Evolutionary conservation across 2,329 filamentous ascomycete species (phyloP).

Genomic region (Paraphaeosphaeria minitans): DNA sequence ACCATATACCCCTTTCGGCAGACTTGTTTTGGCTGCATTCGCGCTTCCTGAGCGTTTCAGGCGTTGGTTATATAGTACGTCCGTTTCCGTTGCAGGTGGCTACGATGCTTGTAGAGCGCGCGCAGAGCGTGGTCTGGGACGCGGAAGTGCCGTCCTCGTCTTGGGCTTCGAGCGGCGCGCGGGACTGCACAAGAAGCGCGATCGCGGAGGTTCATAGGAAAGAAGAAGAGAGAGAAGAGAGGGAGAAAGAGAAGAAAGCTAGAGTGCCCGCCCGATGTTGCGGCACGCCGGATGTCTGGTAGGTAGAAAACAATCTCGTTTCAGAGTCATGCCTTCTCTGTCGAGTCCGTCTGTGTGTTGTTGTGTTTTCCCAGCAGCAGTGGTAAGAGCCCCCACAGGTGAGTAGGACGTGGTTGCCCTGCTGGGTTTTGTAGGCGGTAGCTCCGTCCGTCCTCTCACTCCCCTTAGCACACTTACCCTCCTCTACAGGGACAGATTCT

Average conservation of each 20-base stretch:
- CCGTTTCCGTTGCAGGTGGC: conserved; percentile 25
- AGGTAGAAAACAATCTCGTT: conserved; percentile 12
- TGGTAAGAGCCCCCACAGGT: not conserved
- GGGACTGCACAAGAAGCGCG: not conserved
- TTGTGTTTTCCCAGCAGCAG: not conserved
- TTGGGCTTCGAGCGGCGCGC: not conserved
- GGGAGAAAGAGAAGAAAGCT: not conserved
- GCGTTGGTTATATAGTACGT: conserved; percentile 22
- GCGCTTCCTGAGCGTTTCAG: conserved; percentile 13
- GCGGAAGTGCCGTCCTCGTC: not conserved
- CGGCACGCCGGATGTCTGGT: not conserved
- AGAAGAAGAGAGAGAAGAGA: not conserved
- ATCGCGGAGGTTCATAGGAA: not conserved
- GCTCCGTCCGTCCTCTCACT: not conserved
- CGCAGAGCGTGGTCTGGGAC: not conserved
- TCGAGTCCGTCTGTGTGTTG: not conserved
- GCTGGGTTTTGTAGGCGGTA: not conserved
- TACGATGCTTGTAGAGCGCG: conserved; percentile 24
- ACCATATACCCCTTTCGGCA: conserved; percentile 41
- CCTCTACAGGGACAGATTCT: conserved; percentile 6
- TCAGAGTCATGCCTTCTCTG: not conserved
- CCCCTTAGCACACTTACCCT: conserved; percentile 1
- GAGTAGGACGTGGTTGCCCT: not conserved
- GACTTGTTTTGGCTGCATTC: conserved; percentile 20
- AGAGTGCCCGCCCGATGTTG: not conserved